Percentiles rank a stretch among this genome's conserved stretches.
Conservation (phyloP, 2,329 filamentous ascomycete species). For the Pseudogymnoascus sp. region DNA sequence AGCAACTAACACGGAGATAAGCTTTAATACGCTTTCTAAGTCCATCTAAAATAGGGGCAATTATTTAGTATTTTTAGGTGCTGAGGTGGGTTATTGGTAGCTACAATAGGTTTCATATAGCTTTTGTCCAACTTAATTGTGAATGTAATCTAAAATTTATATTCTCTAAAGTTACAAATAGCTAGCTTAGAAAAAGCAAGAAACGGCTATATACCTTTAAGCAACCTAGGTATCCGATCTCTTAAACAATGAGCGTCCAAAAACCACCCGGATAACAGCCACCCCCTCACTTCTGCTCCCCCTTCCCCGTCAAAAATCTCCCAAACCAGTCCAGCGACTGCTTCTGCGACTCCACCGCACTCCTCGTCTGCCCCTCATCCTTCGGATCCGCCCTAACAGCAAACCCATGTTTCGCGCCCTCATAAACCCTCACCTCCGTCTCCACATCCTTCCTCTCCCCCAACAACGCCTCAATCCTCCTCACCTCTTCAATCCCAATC, state of each 20-base stretch:
- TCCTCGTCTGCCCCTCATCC: conserved; percentile 28
- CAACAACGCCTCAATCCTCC: conserved; percentile 23
- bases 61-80: not conserved
- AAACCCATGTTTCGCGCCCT: conserved; percentile 36
- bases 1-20: not conserved
- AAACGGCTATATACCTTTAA: not conserved
- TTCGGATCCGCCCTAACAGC: conserved; percentile 29
- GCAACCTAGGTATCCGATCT: not conserved
- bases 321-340: conserved; percentile 33
- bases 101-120: not conserved
- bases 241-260: not conserved
- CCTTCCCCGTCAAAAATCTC: conserved; percentile 10
- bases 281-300: not conserved
- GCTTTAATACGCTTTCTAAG: not conserved
- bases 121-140: not conserved
- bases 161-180: not conserved
- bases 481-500: conserved; percentile 25
- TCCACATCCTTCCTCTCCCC: conserved; percentile 24
- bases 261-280: not conserved
- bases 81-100: not conserved
- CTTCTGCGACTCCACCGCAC: conserved; percentile 29
- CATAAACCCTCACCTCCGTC: conserved; percentile 28
- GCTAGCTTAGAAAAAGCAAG: not conserved
- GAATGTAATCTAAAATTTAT: not conserved
- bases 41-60: not conserved